phyloP scores from a whole-genome alignment of 345 rosid genomes.

The Acer saccharum region DNA sequence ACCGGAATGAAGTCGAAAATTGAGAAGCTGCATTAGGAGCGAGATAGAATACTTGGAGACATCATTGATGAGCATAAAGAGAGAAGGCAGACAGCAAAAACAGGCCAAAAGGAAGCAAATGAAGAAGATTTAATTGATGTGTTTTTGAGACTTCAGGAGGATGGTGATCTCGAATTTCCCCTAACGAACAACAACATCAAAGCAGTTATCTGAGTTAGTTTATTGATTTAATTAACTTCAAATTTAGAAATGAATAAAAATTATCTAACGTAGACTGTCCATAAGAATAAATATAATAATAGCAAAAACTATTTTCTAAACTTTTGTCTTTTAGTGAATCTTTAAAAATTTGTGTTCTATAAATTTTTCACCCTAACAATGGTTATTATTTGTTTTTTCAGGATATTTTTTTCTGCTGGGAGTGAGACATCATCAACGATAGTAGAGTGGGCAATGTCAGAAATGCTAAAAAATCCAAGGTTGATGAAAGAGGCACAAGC shows the following conservation, averaged over 20 bases:
- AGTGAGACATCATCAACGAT: constrained; percentile 21
- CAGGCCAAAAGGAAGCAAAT: neutral
- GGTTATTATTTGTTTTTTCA: neutral
- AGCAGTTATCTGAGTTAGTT: too few relatives aligned
- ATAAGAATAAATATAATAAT: too few relatives aligned
- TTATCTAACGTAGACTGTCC: too few relatives aligned
- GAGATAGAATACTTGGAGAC: constrained; percentile 16
- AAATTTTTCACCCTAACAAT: too few relatives aligned
- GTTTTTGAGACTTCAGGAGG: too few relatives aligned
- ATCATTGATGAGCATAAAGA: constrained; percentile 23
- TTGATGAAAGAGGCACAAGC: constrained; percentile 23
- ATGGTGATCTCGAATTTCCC: too few relatives aligned
- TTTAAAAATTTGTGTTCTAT: too few relatives aligned
- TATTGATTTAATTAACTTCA: neutral
- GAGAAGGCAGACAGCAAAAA: neutral
- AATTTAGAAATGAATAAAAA: neutral
- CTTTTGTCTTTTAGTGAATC: too few relatives aligned
- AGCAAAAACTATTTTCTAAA: neutral
- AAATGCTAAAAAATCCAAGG: constrained; percentile 17
- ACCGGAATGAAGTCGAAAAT: constrained; percentile 11
- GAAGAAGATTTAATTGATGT: constrained; percentile 32
- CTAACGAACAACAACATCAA: too few relatives aligned
- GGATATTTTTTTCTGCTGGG: constrained; percentile 24
- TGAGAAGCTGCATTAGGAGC: constrained; percentile 13
- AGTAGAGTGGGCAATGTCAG: constrained; percentile 27